phyloP scores from a whole-genome alignment of 2,329 filamentous ascomycete genomes.

The Exophiala sp. region DNA sequence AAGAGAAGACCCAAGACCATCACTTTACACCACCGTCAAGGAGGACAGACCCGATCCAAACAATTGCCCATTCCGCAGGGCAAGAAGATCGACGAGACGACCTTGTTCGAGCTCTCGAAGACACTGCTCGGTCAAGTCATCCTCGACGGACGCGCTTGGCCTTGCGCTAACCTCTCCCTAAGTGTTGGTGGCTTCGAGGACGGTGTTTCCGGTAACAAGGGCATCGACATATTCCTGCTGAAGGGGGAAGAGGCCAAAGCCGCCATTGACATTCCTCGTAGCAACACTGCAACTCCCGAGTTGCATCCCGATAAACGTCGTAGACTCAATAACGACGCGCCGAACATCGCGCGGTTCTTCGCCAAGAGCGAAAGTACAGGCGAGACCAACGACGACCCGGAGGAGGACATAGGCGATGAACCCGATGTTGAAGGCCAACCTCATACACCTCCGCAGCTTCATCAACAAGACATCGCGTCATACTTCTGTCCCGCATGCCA shows the following conservation, averaged over 20 bases:
- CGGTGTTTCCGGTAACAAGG: conserved; percentile 75
- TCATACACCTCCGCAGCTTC: not conserved
- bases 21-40: conserved; percentile 76
- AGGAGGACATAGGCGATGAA: conserved; percentile 2
- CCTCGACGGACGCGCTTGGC: conserved; percentile 77
- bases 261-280: conserved; percentile 34
- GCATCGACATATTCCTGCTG: conserved; percentile 82
- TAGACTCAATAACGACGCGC: conserved; percentile 44
- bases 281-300: conserved; percentile 21
- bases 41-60: conserved; percentile 69
- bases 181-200: conserved; percentile 93
- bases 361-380: conserved; percentile 38
- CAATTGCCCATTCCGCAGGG: conserved; percentile 74
- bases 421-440: conserved; percentile 20
- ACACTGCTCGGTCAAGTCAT: conserved; percentile 73
- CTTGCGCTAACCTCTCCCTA: conserved; percentile 83
- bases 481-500: conserved; percentile 65
- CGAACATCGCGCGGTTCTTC: conserved; percentile 59
- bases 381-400: conserved; percentile 30
- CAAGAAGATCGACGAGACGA: conserved; percentile 66
- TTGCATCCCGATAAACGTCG: conserved; percentile 38
- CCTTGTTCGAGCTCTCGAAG: conserved; percentile 72
- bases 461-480: conserved; percentile 18
- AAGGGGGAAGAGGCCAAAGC: conserved; percentile 56
- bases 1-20: conserved; percentile 82